Evolutionary conservation across 495 filamentous ascomycete genomes (phyloP).

Genomic region (Diplogelasinospora grovesii): DNA sequence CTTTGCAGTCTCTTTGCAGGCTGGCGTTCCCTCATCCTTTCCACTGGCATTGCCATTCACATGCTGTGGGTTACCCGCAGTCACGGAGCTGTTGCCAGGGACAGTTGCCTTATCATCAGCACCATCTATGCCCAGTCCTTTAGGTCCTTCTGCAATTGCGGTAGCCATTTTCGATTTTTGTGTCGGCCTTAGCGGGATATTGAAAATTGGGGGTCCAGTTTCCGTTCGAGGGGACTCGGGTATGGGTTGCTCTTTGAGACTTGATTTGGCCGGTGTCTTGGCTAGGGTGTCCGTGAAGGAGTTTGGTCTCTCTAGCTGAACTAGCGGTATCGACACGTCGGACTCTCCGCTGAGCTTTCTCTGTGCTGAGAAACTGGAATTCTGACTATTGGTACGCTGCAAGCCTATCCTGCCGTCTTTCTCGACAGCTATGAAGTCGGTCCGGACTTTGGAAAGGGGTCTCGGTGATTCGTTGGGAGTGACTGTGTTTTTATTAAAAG

Average conservation of each 20-base stretch:
- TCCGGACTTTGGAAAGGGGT: constrained; percentile 70
- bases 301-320: constrained; percentile 24
- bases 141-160: background rate
- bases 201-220: constrained; percentile 6
- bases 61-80: constrained; percentile 1
- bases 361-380: constrained; percentile 32
- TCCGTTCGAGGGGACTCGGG: constrained; percentile 26
- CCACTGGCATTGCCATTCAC: constrained; percentile 7
- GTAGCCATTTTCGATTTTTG: constrained; percentile 12
- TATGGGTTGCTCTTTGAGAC: constrained; percentile 27
- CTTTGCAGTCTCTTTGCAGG: constrained; percentile 5
- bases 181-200: constrained; percentile 3
- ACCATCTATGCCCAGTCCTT: background rate
- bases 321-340: constrained; percentile 22
- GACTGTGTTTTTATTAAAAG: constrained; percentile 1
- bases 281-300: constrained; percentile 23
- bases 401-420: constrained; percentile 47
- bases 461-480: constrained; percentile 39
- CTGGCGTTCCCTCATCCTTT: constrained; percentile 17
- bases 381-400: constrained; percentile 34
- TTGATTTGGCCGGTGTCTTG: constrained; percentile 24
- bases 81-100: constrained; percentile 1
- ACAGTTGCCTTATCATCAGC: background rate
- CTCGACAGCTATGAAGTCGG: constrained; percentile 78
- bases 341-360: constrained; percentile 31